A percentile compares a stretch with the other conserved stretches of the same genome.
phyloP scores from a whole-genome alignment of 306 rosid genomes.

The Cicer bijugum region DNA sequence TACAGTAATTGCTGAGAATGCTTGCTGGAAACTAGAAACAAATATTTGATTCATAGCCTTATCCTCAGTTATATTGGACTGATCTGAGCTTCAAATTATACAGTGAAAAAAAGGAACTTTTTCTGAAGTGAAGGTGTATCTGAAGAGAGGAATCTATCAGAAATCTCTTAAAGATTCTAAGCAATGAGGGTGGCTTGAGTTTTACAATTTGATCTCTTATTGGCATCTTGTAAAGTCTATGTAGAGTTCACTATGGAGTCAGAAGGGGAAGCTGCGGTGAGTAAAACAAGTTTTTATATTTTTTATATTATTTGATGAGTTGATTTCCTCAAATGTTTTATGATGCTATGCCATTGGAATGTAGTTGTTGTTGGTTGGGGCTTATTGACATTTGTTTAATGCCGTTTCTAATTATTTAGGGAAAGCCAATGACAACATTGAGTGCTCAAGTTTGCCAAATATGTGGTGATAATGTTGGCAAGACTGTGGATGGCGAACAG shows the following conservation, averaged over 20 bases:
- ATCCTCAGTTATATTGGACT: conserved; percentile 18
- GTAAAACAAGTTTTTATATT: conserved; percentile 25
- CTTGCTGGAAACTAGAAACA: conserved; percentile 12
- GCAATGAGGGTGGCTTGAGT: conserved; percentile 49
- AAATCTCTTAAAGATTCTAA: background rate
- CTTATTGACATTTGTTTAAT: conserved; percentile 10
- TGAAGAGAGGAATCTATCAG: background rate
- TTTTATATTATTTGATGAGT: conserved; percentile 17
- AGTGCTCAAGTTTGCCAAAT: conserved; percentile 81
- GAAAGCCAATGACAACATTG: conserved; percentile 59
- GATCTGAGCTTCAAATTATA: conserved; percentile 41
- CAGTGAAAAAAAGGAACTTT: conserved; percentile 21
- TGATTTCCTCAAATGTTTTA: conserved; percentile 31
- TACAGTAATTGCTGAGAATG: conserved; percentile 25
- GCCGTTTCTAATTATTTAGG: conserved; percentile 47
- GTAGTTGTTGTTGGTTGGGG: conserved; percentile 23
- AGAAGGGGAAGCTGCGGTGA: conserved; percentile 79
- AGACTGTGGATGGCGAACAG: conserved; percentile 72
- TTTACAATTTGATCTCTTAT: conserved; percentile 43
- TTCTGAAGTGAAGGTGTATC: conserved; percentile 23
- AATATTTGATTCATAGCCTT: conserved; percentile 30
- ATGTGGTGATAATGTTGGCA: conserved; percentile 85
- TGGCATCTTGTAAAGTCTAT: conserved; percentile 30
- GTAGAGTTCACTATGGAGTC: conserved; percentile 66
- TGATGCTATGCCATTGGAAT: conserved; percentile 9